These are phyloP conservation scores for Pichia pseudocactophila DNA, from an alignment of 805 yeast species.

Conservation along the genomic window DNA sequence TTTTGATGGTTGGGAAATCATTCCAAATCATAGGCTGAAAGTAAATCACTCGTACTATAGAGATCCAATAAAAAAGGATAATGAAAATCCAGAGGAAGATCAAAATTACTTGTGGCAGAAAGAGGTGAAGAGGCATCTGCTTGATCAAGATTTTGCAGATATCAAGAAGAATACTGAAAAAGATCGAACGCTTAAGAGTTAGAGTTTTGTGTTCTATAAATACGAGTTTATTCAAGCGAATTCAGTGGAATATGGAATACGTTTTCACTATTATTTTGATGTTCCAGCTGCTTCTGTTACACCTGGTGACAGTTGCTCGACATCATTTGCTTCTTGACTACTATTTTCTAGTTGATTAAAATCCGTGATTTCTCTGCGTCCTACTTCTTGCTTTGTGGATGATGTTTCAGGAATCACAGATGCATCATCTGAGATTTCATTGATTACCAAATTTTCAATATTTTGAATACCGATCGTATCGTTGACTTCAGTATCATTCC, in stretches of 20 bases:
- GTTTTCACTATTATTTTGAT: background rate
- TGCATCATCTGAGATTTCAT: no score
- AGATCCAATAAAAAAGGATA: constrained; percentile 35
- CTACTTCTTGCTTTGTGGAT: no score
- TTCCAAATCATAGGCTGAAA: constrained; percentile 39
- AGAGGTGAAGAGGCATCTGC: constrained; percentile 26
- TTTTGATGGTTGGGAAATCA: constrained; percentile 52
- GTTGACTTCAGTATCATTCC: background rate
- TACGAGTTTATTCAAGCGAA: background rate
- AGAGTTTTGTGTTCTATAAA: background rate
- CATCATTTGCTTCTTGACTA: constrained; percentile 7
- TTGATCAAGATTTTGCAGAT: constrained; percentile 39
- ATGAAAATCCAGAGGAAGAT: constrained; percentile 19
- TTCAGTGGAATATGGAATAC: no score
- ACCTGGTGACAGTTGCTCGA: constrained; percentile 1
- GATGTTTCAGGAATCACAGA: no score
- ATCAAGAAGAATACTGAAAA: background rate
- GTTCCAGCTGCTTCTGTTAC: background rate
- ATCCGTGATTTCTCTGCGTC: no score
- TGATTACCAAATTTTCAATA: background rate
- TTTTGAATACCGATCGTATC: background rate
- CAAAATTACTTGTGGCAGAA: constrained; percentile 25
- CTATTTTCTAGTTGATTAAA: background rate
- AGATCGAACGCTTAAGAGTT: no score
- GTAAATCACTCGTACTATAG: constrained; percentile 69